Conservation (phyloP, 192 early-diverging fungal genomes). For the Powellomyces hirtus region DNA sequence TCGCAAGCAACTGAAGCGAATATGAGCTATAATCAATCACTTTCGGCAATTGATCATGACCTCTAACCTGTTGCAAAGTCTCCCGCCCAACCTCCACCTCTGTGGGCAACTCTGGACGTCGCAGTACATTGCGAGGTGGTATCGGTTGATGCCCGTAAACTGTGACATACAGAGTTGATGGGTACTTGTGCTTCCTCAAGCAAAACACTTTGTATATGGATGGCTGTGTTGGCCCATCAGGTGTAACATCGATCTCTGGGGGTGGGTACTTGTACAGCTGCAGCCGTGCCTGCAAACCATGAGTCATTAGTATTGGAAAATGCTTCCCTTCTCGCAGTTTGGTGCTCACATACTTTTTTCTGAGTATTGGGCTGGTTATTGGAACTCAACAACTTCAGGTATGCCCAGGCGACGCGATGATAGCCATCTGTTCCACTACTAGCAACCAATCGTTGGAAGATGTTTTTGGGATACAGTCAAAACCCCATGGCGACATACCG, state of each 20-base stretch:
- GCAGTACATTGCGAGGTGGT: slow-evolving; percentile 5
- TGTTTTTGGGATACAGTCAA: neutral
- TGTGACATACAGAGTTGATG: slow-evolving; percentile 44
- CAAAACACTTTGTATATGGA: slow-evolving; percentile 30
- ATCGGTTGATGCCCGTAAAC: slow-evolving; percentile 4
- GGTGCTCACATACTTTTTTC: slow-evolving; percentile 1
- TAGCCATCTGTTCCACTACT: slow-evolving; percentile 35
- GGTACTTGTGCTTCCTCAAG: slow-evolving; percentile 34
- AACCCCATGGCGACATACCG: neutral
- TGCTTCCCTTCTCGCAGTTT: neutral
- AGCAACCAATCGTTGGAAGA: neutral
- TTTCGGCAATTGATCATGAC: no score
- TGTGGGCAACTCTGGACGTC: slow-evolving; percentile 21
- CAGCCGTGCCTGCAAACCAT: slow-evolving; percentile 27
- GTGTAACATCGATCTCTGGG: neutral
- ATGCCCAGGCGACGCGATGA: slow-evolving; percentile 50
- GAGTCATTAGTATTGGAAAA: neutral
- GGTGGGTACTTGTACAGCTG: slow-evolving; percentile 48
- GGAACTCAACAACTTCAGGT: slow-evolving; percentile 40
- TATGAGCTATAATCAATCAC: no score
- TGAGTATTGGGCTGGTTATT: slow-evolving; percentile 36
- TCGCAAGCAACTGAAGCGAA: neutral
- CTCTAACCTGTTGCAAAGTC: slow-evolving; percentile 35
- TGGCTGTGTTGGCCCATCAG: neutral
- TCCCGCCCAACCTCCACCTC: slow-evolving; percentile 41